Evolutionary conservation across 225 moss, liverwort and hornwort genomes (phyloP), one percentile per base, ranked within the genome.

Genomic region (Pseudisothecium myosuroides): DNA sequence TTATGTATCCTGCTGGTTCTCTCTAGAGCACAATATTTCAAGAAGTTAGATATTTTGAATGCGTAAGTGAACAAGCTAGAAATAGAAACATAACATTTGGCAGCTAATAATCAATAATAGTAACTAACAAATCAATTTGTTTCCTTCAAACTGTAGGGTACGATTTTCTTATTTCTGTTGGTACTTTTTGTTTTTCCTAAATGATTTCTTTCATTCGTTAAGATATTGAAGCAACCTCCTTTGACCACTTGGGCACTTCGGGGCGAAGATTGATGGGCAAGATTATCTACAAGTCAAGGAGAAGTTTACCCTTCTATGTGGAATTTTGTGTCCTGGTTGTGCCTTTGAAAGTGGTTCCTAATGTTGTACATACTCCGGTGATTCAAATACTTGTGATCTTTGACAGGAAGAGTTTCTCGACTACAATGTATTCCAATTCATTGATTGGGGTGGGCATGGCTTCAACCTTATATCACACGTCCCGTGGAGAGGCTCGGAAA

Each of bases 391-490:
- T 49, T 87, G 76, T 45, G 75, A 80, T 45, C 29, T 59, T 47
- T 52, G 76, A 58, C 93, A 99, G 98, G 94, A 96, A 91, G 55
- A 95, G 77, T 80, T 92, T 94, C 67, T 89, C 95, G 80, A 91
- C 95, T 39, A 90, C 89, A 77, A 64, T 99, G 85, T 99, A 96
- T 91, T 96, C 95, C 71, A 94, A 94, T 82, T 99, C 98, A 62
- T 87, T 99, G 86, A 92, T 97, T 88, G 98, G 98, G 64, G 97
- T 99, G 52, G 97, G 97, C 62, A 91, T 99, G 89, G 97, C 96
- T 67, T 99, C 98, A 78, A 95, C 90, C 79, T 90, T 97, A 73
- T 99, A 99, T 85, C 98, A 99, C 78, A 93, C 94, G 56, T 97
- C 98, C 86, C 93, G 97, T 88, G 97, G 98, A 50, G 93, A 96